Evolutionary conservation across 2,329 filamentous ascomycete species (phyloP), one percentile per base, ranked within the genome.

Genomic region (Sporothrix humicola): DNA sequence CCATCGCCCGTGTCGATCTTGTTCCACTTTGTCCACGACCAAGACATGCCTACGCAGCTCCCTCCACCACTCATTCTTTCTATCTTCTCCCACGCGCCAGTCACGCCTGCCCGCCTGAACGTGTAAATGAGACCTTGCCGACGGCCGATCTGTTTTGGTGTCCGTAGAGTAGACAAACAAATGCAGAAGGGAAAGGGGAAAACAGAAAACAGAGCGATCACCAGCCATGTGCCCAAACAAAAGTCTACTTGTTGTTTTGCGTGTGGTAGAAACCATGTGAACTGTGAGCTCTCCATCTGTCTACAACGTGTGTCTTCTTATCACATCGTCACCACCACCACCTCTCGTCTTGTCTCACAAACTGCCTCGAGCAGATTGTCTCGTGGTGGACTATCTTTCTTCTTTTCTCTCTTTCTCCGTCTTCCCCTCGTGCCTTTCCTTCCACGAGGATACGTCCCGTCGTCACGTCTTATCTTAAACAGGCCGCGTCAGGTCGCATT

Each of bases 71-170:
- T 2, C 59, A 20, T 46, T 17, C 42, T 17, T 46, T n/a, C 31
- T 23, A n/a, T 5, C 2, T 23, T 10, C n/a, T 44, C 17, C 17
- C n/a, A 46, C 42, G 20, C 61, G 26, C 59, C 59, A 44, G 59
- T 63, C 59, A 59, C 56, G 23, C 12, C 2, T 3, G 15, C 23
- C 8, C 42, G 59, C 59, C 5, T 46, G 37, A 46, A 65, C 37
- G 59, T 65, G 59, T 46, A 65, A 48, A 48, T 48, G 61, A 65
- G 61, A 48, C 61, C 61, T 48, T 65, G 61, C 61, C 61, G 61
- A 20, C 61, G 12, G 15, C 13, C n/a, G n/a, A 6, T 26, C 58
- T 61, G 0, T 20, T 20, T 26, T 52, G 3, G 2, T 17, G 48
- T 26, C 48, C 13, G 12, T 23, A n/a, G n/a, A 56, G n/a, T 15